phyloP scores from a whole-genome alignment of 768 basidiomycete genomes.

The Lactarius trivialis region DNA sequence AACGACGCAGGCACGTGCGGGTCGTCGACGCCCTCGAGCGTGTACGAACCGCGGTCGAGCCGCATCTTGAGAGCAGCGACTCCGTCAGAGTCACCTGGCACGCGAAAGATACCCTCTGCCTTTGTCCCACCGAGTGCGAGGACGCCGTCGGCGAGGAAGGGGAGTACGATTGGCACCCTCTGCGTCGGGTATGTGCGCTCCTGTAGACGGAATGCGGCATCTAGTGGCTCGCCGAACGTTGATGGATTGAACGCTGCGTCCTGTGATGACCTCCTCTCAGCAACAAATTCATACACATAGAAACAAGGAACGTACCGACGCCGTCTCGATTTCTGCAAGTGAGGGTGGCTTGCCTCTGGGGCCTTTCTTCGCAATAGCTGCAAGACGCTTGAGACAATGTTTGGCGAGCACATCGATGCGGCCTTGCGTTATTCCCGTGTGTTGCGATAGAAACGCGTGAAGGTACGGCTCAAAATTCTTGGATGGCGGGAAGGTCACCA shows the following conservation, averaged over 20 bases:
- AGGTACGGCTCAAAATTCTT: constrained; percentile 88
- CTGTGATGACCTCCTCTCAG: constrained; percentile 31
- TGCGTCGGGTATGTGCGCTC: constrained; percentile 78
- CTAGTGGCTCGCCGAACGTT: constrained; percentile 87
- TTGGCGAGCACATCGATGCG: constrained; percentile 87
- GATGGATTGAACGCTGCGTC: constrained; percentile 95
- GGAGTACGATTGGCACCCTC: constrained; percentile 87
- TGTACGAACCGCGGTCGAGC: constrained; percentile 89
- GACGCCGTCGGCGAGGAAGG: constrained; percentile 89
- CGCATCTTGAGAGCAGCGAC: constrained; percentile 85
- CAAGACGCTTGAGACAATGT: constrained; percentile 76
- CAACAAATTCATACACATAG: not conserved
- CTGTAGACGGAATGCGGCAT: constrained; percentile 77
- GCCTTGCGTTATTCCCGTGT: constrained; percentile 60
- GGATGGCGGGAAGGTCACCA: constrained; percentile 90
- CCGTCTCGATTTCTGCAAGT: constrained; percentile 83
- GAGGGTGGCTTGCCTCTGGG: constrained; percentile 81
- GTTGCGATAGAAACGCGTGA: constrained; percentile 68
- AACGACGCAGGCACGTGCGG: constrained; percentile 86
- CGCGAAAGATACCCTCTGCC: constrained; percentile 87
- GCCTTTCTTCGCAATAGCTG: constrained; percentile 71
- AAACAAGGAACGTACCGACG: constrained; percentile 49
- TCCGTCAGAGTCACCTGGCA: constrained; percentile 84
- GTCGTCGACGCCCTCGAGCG: constrained; percentile 82
- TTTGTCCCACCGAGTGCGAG: constrained; percentile 80